Percentiles rank a stretch among this genome's conserved stretches.
Conservation (phyloP, 768 basidiomycete species). For the Mycena amicta region DNA sequence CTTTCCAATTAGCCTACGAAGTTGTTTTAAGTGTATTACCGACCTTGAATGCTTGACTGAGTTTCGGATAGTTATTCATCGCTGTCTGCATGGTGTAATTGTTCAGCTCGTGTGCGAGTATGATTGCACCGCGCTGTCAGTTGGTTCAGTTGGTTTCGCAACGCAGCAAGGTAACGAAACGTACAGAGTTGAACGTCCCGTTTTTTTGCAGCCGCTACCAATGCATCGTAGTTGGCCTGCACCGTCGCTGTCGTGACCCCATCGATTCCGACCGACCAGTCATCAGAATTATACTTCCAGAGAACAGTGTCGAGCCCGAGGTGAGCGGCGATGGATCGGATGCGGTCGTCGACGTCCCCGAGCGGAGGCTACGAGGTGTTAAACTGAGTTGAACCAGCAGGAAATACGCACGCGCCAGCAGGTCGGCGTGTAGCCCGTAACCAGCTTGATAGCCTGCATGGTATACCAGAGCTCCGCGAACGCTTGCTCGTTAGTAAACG, state of each 20-base stretch:
- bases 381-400: no score
- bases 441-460: constrained; percentile 56
- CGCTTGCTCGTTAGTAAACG: constrained; percentile 61
- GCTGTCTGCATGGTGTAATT: constrained; percentile 63
- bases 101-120: constrained; percentile 53
- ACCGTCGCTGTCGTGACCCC: background rate
- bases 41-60: constrained; percentile 49
- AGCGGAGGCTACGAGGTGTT: no score
- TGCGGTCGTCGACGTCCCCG: constrained; percentile 13
- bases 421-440: constrained; percentile 56
- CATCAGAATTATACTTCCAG: constrained; percentile 69
- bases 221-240: background rate
- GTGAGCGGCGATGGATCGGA: constrained; percentile 6
- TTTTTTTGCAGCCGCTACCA: background rate
- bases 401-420: no score
- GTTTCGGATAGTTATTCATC: constrained; percentile 45
- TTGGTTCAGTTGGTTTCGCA: background rate
- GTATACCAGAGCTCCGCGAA: constrained; percentile 83
- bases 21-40: background rate
- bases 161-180: background rate
- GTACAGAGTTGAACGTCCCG: constrained; percentile 2
- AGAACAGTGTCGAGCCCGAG: constrained; percentile 52
- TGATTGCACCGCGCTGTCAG: background rate
- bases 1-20: background rate
- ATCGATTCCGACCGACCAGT: constrained; percentile 58